These are phyloP conservation scores for Mollisiaceae sp. DNA, from an alignment of 2,329 filamentous ascomycete species.

Conservation along the genomic window DNA sequence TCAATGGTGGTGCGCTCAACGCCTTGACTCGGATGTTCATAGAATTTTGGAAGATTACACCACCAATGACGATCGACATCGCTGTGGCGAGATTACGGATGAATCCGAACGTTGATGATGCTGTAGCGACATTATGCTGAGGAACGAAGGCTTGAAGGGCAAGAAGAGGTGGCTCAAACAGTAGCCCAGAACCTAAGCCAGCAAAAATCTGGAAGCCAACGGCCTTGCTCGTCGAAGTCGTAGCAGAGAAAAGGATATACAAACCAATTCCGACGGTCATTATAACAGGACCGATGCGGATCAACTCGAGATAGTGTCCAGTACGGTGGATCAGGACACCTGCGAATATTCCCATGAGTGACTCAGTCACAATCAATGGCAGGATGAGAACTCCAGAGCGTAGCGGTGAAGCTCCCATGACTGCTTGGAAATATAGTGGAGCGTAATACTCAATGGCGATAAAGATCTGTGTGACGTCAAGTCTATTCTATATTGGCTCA, in stretches of 20 bases:
- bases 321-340: conserved; percentile 56
- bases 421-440: conserved; percentile 78
- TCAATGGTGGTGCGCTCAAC: conserved; percentile 13
- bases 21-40: conserved; percentile 20
- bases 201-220: conserved; percentile 55
- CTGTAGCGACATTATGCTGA: conserved; percentile 47
- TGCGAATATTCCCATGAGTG: conserved; percentile 49
- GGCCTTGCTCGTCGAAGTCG: conserved; percentile 46
- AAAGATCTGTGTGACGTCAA: conserved; percentile 54
- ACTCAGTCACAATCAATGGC: conserved; percentile 52
- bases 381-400: conserved; percentile 77
- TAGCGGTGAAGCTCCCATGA: conserved; percentile 70
- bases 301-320: conserved; percentile 52
- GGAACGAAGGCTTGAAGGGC: conserved; percentile 58
- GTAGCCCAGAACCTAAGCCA: conserved; percentile 55
- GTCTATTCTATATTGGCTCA: not conserved
- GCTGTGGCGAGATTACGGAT: conserved; percentile 49
- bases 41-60: conserved; percentile 50
- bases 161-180: conserved; percentile 60
- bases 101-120: conserved; percentile 57
- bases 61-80: conserved; percentile 51
- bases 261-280: conserved; percentile 52
- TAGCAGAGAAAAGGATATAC: conserved; percentile 48
- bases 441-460: conserved; percentile 32
- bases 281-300: conserved; percentile 49